Evolutionary conservation across 2,329 filamentous ascomycete species (phyloP), one percentile per base, ranked within the genome.

Genomic region (Paraphaeosphaeria sporulosa): DNA sequence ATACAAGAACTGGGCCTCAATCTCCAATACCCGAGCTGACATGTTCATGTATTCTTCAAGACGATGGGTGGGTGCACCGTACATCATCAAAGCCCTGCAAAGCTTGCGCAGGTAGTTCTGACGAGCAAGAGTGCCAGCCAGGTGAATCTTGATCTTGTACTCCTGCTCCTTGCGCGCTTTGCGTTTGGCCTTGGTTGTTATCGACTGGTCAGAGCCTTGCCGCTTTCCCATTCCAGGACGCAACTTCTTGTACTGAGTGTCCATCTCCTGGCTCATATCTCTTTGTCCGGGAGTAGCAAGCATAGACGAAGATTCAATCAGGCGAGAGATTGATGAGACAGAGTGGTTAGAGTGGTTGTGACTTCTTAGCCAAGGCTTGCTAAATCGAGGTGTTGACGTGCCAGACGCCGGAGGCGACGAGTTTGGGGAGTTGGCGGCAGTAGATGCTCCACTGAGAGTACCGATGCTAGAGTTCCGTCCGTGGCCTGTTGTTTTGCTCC

Each of bases 31-130:
- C n/a, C 91, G 86, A 1, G 94, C 90, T 9, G 91, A 93, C 91
- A 94, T 96, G 64, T 86, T 89, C 87, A 97, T 89, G 76, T 96
- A 97, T 74, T 96, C 91, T 77, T 97, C 94, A 21, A 97, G 82
- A 12, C 94, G 89, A 80, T 97, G 94, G 0, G 93, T 96, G 0
- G 94, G 94, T 0, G 94, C 94, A 13, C 94, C 94, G 65, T 92
- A 97, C 72, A 88, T 84, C 93, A 97, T 97, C 59, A 97, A 81
- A 1, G 92, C 92, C 43, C 89, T 87, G 74, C 94, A 97, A 42
- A 97, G 85, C 75, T 91, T 93, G 57, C 94, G 85, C 13, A 97
- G 84, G 74, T 96, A 97, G 57, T 87, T 86, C 68, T 97, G 93
- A 2, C 93, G 87, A 38, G 89, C 88, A 21, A 97, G 85, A 17